These are phyloP conservation scores for Bruguiera hainesii DNA, from an alignment of 441 rosid genomes.

Conservation along the genomic window DNA sequence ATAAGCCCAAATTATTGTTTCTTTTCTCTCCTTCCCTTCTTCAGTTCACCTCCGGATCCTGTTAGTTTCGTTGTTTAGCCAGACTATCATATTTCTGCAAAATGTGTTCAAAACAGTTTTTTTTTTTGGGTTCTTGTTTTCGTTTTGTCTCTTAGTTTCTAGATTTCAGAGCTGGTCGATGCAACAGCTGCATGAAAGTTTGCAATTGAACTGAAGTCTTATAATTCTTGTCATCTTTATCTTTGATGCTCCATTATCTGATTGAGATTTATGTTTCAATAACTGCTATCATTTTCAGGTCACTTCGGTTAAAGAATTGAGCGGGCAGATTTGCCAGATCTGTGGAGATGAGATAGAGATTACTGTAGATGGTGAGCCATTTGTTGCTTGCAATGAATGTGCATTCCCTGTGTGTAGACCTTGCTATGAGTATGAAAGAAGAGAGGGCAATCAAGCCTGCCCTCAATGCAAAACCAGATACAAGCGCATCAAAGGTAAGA, in stretches of 20 bases:
- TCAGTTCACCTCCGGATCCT: background rate
- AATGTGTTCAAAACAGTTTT: background rate
- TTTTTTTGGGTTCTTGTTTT: background rate
- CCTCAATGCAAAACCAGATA: constrained; percentile 84
- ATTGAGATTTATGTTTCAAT: constrained; percentile 11
- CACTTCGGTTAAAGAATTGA: constrained; percentile 59
- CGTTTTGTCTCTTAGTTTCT: constrained; percentile 15
- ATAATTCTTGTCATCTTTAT: constrained; percentile 9
- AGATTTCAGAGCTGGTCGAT: constrained; percentile 24
- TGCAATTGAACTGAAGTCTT: constrained; percentile 19
- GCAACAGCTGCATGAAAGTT: constrained; percentile 21
- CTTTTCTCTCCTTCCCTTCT: background rate
- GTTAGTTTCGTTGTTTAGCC: background rate
- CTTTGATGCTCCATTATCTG: constrained; percentile 3
- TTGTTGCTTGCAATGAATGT: constrained; percentile 89
- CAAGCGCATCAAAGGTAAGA: constrained; percentile 67
- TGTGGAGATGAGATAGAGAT: constrained; percentile 80
- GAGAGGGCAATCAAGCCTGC: constrained; percentile 79
- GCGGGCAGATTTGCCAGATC: constrained; percentile 76
- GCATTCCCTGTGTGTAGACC: constrained; percentile 80
- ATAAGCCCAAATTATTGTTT: background rate
- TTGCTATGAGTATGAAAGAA: constrained; percentile 81
- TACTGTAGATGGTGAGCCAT: constrained; percentile 60
- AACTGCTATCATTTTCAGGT: constrained; percentile 37
- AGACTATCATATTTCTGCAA: constrained; percentile 7